Base-by-base conservation (phyloP, 2,329 filamentous ascomycete species). In the Ophiostoma novo-ulmi region DNA sequence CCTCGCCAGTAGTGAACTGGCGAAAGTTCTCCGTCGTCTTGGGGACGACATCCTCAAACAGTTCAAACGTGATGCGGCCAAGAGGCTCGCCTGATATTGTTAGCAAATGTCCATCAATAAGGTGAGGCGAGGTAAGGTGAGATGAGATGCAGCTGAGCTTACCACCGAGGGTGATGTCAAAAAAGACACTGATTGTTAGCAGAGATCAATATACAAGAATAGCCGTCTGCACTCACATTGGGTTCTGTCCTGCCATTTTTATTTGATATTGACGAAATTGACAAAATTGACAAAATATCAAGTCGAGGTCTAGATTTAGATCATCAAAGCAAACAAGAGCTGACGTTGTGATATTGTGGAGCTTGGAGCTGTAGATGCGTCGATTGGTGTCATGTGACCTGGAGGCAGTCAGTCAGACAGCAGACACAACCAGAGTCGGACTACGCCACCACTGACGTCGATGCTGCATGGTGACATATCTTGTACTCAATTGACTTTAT, bases 21-120 rank as follows among this genome's bases (percentile, higher is more conserved):
- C 94, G 91, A 80, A 99, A 98, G 83, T 98, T 98, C 80, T 98
- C 95, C 39, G 93, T 92, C 10, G 95, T 98, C 76, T 89, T 90
- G 74, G 94, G 93, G 0, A 93, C 91, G 31, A 91, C 84, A 80
- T 97, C 87, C 73, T 89, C 88, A 84, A 95, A 97, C 73, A 99
- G 88, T 81, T 97, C 92, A 79, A 97, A 93, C 75, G 91, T 94
- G 77, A 97, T 88, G 71, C 93, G 89, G 73, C 94, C 94, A 20
- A 97, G 86, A 2, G 92, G 89, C 77, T 96, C 92, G 73, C 93
- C 93, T 95, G 75, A 11, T 31, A 31, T 7, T 7, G 26, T 10
- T 20, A 26, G 38, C 36, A 14, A 20, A 20, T 22, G 3, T 31
- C 31, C 31, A 31, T 31, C 31, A 31, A 31, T 31, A 31, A 64